Evolutionary conservation across 306 rosid genomes (phyloP), one percentile per base, ranked within the genome.

Genomic region (Lablab purpureus): DNA sequence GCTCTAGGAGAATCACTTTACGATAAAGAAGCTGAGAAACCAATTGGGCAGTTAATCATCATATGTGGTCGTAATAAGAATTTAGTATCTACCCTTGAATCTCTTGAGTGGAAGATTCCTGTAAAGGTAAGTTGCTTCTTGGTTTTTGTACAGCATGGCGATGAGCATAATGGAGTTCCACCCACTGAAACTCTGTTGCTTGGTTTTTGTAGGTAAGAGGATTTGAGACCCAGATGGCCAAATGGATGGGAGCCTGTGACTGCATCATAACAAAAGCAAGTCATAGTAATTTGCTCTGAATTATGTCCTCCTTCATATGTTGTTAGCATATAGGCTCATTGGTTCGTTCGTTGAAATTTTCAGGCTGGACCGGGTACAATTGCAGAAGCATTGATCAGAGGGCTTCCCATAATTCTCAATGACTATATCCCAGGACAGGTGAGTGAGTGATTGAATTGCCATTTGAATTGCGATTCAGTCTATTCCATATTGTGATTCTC

Each of bases 291-390:
- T 43, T 62, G 19, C 15, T 75, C 36, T 54, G n/a, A n/a, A n/a
- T 60, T 1, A 21, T 46, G 75, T n/a, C 72, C 62, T 56, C 18
- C 45, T 70, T 77, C 40, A 15, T 62, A 28, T 65, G 15, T 21
- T 78, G 18, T 36, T 78, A 17, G 32, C 63, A 51, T 34, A 66
- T 36, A 74, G 40, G 52, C 83, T 85, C 36, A 84, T 71, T 77
- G 6, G 30, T 64, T 70, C 30, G 59, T 6, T 49, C 30, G 59
- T 6, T 49, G 49, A 32, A n/a, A 67, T 76, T 71, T 75, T 59
- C 78, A 94, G 98, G 99, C 99, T 30, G 99, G 99, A 83, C 99
- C 99, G 5, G 99, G 99, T 34, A 96, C 99, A 76, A 96, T 96
- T 49, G 94, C 99, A 12, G 99, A 96, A 85, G 98, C 99, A 74